phyloP scores from a whole-genome alignment of 2,329 filamentous ascomycete species.

The Diaporthe aspalathi region DNA sequence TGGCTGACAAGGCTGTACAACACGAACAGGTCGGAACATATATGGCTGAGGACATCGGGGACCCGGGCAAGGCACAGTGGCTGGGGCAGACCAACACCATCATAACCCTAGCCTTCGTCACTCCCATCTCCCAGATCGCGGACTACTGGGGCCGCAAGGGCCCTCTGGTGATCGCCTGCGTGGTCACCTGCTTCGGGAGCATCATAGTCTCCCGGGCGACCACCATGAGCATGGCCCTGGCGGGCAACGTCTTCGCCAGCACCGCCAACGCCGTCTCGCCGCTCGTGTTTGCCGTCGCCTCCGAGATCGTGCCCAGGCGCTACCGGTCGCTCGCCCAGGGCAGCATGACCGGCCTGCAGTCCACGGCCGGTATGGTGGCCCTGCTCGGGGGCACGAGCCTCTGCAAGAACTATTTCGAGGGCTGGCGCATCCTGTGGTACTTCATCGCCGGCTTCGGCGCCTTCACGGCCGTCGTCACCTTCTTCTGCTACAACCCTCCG shows the following conservation, averaged over 20 bases:
- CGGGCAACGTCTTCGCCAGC: neutral
- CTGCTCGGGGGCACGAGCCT: neutral
- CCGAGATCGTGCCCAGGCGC: neutral
- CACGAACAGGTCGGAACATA: slow-evolving; percentile 1
- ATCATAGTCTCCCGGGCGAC: neutral
- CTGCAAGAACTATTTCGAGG: neutral
- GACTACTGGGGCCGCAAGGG: slow-evolving; percentile 11
- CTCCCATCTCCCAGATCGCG: neutral
- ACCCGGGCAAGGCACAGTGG: slow-evolving; percentile 2
- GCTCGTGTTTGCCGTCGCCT: neutral
- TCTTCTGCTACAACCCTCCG: slow-evolving; percentile 6
- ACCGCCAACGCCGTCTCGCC: slow-evolving; percentile 7
- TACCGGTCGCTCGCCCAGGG: neutral
- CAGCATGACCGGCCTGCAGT: neutral
- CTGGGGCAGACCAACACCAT: neutral
- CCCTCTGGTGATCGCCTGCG: neutral
- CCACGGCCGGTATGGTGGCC: neutral
- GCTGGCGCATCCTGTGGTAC: slow-evolving; percentile 9
- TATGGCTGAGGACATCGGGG: slow-evolving; percentile 1
- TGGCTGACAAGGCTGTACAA: neutral
- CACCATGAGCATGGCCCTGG: slow-evolving; percentile 1
- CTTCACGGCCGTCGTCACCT: neutral
- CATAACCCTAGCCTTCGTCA: slow-evolving; percentile 1
- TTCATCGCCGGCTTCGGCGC: neutral
- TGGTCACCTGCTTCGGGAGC: neutral